Evolutionary conservation across 306 rosid genomes (phyloP).

Genomic region (Macrotyloma uniflorum): DNA sequence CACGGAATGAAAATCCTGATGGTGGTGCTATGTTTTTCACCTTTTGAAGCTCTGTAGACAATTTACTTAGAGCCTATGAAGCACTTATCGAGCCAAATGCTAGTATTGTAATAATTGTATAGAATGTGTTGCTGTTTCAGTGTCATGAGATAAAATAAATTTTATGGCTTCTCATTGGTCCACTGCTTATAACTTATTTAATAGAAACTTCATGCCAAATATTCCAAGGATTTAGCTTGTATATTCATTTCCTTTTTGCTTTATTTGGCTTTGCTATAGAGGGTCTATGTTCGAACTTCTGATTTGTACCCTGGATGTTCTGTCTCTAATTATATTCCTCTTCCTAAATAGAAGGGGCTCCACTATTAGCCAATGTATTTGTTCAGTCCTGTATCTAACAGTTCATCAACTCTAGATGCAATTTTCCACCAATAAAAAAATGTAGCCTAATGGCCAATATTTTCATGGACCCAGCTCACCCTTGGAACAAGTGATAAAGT

Average conservation of each 20-base stretch:
- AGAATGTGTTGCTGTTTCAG: neutral
- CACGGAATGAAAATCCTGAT: neutral
- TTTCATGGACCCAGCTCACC: neutral
- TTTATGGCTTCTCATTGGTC: neutral
- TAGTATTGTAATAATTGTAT: too few species aligned
- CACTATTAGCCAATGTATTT: neutral
- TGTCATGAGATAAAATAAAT: neutral
- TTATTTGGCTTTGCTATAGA: too few species aligned
- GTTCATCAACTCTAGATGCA: neutral
- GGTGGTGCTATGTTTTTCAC: neutral
- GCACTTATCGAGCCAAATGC: neutral
- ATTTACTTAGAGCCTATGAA: neutral
- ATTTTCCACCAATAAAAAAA: neutral
- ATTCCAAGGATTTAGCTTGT: neutral
- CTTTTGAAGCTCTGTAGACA: neutral
- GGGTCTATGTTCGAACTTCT: neutral
- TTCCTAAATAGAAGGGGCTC: neutral
- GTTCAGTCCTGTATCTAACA: neutral
- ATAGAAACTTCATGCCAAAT: neutral
- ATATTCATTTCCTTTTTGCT: conserved; percentile 7
- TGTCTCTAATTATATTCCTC: neutral
- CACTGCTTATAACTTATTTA: neutral
- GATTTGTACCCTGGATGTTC: neutral
- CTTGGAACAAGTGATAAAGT: neutral
- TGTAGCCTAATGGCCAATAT: neutral